A percentile compares a stretch with the other conserved stretches of the same genome.
phyloP scores from a whole-genome alignment of 768 basidiomycete species.

The Russula compacta region DNA sequence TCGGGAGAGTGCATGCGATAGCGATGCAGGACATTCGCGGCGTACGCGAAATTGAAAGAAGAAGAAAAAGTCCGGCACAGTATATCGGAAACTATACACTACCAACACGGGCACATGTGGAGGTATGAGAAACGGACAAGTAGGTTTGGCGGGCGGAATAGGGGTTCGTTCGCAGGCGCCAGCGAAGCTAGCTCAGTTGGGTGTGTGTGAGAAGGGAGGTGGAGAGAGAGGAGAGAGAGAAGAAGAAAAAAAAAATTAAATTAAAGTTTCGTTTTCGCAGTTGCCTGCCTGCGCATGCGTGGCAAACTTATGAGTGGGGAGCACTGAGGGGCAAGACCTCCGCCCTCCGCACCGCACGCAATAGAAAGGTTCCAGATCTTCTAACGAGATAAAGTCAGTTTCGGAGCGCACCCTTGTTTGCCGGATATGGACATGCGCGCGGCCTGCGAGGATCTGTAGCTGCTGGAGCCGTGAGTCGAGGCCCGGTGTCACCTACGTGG shows the following conservation, averaged over 20 bases:
- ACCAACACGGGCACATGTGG: neutral
- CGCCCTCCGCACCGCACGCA: neutral
- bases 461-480: neutral
- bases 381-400: constrained; percentile 15
- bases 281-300: neutral
- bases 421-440: constrained; percentile 4
- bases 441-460: constrained; percentile 3
- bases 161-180: constrained; percentile 3
- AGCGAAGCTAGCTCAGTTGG: neutral
- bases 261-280: neutral
- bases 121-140: neutral
- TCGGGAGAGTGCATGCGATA: neutral
- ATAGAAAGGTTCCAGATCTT: constrained; percentile 15
- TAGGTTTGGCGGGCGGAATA: neutral
- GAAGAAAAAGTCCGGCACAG: no score
- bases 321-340: neutral
- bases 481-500: neutral
- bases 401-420: neutral
- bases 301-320: neutral
- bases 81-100: neutral
- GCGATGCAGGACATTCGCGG: constrained; percentile 6
- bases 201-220: neutral
- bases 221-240: neutral
- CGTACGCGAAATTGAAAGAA: neutral
- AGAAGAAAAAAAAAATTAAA: neutral